A percentile compares a stretch with the other conserved stretches of the same genome.
phyloP scores from a whole-genome alignment of 306 rosid genomes.

The Quercus cerris region DNA sequence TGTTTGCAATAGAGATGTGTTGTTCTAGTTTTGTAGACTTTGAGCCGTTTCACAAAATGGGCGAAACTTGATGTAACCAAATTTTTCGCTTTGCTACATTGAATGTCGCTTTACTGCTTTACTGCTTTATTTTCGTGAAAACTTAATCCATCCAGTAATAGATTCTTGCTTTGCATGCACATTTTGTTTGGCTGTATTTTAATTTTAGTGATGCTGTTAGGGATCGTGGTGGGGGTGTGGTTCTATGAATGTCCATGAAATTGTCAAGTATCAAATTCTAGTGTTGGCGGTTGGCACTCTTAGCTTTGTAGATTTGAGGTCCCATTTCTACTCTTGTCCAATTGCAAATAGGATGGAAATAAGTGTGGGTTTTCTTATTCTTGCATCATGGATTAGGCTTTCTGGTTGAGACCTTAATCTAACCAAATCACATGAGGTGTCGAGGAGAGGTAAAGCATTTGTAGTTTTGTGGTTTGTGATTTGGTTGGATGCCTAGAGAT shows the following conservation, averaged over 20 bases:
- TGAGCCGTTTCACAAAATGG: slow-evolving; percentile 21
- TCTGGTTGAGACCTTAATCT: neutral
- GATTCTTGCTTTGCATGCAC: neutral
- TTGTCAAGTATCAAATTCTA: neutral
- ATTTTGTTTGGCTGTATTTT: neutral
- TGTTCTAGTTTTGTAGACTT: slow-evolving; percentile 27
- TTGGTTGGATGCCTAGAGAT: neutral
- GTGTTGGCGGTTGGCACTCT: too few species aligned
- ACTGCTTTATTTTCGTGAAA: neutral
- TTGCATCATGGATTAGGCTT: neutral
- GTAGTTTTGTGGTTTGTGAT: neutral
- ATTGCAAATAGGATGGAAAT: neutral
- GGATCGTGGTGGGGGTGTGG: neutral
- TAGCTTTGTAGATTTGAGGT: neutral
- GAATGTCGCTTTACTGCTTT: neutral
- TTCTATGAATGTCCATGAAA: neutral
- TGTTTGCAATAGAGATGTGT: slow-evolving; percentile 22
- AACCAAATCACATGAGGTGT: neutral
- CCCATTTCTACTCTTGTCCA: neutral
- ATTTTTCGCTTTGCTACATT: slow-evolving; percentile 4
- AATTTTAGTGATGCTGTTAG: neutral
- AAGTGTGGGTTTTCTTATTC: neutral
- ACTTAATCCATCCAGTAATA: neutral
- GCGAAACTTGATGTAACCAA: slow-evolving; percentile 22
- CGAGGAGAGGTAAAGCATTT: neutral